These are phyloP conservation scores for Mikania micrantha DNA, from an alignment of 129 eudicot genomes.

Conservation along the genomic window DNA sequence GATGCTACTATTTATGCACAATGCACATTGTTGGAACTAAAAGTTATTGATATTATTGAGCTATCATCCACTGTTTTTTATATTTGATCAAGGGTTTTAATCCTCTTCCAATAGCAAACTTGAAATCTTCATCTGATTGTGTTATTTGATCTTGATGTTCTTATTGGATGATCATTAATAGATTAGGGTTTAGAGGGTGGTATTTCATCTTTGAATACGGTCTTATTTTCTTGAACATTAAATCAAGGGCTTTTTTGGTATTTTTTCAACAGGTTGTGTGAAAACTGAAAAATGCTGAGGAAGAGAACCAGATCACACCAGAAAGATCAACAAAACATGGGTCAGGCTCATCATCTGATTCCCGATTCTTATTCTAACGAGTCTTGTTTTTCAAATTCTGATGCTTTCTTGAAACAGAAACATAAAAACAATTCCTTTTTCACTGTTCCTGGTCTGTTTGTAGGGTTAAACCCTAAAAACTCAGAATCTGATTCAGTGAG, in stretches of 20 bases:
- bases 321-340: slow-evolving; percentile 62
- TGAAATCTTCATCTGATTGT: slow-evolving; percentile 15
- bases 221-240: neutral
- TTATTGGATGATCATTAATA: slow-evolving; percentile 12
- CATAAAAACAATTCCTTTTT: slow-evolving; percentile 65
- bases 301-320: slow-evolving; percentile 83
- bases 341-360: slow-evolving; percentile 44
- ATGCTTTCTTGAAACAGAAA: slow-evolving; percentile 48
- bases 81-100: slow-evolving; percentile 6
- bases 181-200: neutral
- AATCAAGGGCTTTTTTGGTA: neutral
- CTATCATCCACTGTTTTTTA: neutral
- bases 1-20: slow-evolving; percentile 7
- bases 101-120: neutral
- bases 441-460: slow-evolving; percentile 69
- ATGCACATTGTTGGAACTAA: neutral
- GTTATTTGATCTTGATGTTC: neutral
- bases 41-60: neutral
- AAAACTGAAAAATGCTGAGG: slow-evolving; percentile 86
- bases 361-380: slow-evolving; percentile 42
- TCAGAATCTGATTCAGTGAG: slow-evolving; percentile 78
- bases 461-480: slow-evolving; percentile 65
- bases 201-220: slow-evolving; percentile 6
- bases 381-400: slow-evolving; percentile 37
- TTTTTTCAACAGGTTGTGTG: slow-evolving; percentile 20